Conservation (phyloP, 129 eudicot genomes). For the Flaveria sonorensis region DNA sequence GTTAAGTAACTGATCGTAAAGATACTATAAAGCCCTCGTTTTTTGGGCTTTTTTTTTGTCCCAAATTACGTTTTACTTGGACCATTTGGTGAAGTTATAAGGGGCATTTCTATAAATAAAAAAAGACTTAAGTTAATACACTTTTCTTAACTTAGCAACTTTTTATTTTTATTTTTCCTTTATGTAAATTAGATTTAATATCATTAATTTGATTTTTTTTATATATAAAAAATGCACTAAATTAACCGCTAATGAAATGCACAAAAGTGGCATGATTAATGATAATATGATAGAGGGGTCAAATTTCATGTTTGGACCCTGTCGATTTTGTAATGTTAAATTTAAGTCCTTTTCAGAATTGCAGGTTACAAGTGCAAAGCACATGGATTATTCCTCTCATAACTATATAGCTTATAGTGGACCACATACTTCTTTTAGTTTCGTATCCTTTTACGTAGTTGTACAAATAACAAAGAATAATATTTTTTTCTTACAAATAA, state of each 20-base stretch:
- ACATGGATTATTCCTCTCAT: slow-evolving; percentile 28
- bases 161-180: not conserved
- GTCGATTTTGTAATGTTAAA: not conserved
- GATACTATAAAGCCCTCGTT: slow-evolving; percentile 11
- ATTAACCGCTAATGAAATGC: too few species aligned
- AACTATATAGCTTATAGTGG: slow-evolving; percentile 12
- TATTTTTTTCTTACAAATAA: not conserved
- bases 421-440: slow-evolving; percentile 19
- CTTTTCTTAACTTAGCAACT: not conserved
- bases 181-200: too few species aligned
- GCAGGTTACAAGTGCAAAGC: slow-evolving; percentile 30
- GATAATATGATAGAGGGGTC: not conserved
- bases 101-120: not conserved
- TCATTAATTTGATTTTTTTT: too few species aligned
- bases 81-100: slow-evolving; percentile 7
- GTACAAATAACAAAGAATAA: not conserved
- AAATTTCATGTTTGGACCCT: slow-evolving; percentile 3
- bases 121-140: not conserved
- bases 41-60: slow-evolving; percentile 5
- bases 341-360: not conserved
- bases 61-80: not conserved
- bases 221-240: too few species aligned
- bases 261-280: not conserved
- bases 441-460: not conserved
- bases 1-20: slow-evolving; percentile 28